Percentiles rank a stretch among this genome's conserved stretches.
These are phyloP conservation scores for Clonostachys solani DNA, from an alignment of 2,329 filamentous ascomycete genomes.

Conservation along the genomic window DNA sequence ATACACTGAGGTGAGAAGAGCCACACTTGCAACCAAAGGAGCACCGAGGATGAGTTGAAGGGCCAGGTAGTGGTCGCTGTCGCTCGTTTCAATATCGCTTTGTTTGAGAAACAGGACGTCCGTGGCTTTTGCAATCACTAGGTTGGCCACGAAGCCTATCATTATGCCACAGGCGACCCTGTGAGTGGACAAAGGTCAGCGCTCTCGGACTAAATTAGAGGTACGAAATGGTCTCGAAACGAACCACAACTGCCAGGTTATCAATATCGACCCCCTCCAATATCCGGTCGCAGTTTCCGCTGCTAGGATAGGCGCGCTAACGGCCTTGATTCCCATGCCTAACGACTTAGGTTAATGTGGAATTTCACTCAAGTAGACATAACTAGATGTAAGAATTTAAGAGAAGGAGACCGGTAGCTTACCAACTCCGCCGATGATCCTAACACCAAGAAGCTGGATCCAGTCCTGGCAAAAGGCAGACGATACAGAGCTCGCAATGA, in stretches of 20 bases:
- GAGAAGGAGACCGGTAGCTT: not conserved
- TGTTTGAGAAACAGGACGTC: not conserved
- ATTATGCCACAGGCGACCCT: constrained; percentile 17
- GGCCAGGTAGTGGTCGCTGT: constrained; percentile 1
- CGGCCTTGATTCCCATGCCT: constrained; percentile 33
- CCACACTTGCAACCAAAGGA: constrained; percentile 23
- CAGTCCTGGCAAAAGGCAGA: constrained; percentile 22
- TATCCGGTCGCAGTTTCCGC: constrained; percentile 28
- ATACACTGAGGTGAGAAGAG: constrained; percentile 23
- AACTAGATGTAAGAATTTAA: not conserved
- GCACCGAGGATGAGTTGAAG: constrained; percentile 26
- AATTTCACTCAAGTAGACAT: not conserved
- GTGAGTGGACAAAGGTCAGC: too few relatives aligned
- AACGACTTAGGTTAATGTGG: not conserved
- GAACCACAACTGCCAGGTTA: constrained; percentile 8
- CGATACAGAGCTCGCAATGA: constrained; percentile 28
- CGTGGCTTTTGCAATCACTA: constrained; percentile 6
- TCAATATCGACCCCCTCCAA: constrained; percentile 22
- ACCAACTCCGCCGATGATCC: constrained; percentile 23
- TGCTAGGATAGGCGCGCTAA: constrained; percentile 29
- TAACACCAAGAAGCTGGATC: constrained; percentile 17
- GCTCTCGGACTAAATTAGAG: not conserved
- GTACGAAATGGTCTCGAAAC: not conserved
- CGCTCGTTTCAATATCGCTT: not conserved
- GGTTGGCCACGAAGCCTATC: constrained; percentile 12